Evolutionary conservation across 176 grass and related monocot species (phyloP), one percentile per base, ranked within the genome.

Genomic region (Triticum timopheevii): DNA sequence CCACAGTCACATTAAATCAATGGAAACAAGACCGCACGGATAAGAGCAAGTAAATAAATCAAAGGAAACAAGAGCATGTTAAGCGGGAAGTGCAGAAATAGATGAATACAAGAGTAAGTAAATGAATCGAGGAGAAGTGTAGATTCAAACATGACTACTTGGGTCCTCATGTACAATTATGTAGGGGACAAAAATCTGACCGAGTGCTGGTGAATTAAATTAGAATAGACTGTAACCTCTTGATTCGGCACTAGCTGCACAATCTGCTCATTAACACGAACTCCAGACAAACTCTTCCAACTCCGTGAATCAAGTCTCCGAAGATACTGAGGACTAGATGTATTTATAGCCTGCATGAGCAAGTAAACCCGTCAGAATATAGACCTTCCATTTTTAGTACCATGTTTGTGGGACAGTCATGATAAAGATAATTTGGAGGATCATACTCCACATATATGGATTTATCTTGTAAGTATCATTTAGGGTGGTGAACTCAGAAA

Each of bases 201-300:
- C 1, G 2, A 58, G 2, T 69, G 49, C 22, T 69, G 20, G 8
- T 36, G 70, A 71, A 80, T 62, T 86, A 47, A 82, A 65, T 40
- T 59, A 76, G n/a, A 86, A 10, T 31, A 59, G 9, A 44, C 20
- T 28, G 50, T 13, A 12, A 95, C 90, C 93, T 95, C 85, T 19
- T 87, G 40, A 78, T 95, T 78, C 54, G 86, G 93, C 45, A 95
- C 93, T 82, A 92, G 58, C 78, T 92, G 88, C 80, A 90, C 88
- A 71, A 95, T 95, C 79, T 85, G 63, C 67, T 83, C 81, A 79
- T 95, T 95, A 70, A 87, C 93, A 73, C 80, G 86, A 83, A 95
- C 88, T 78, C 93, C 93, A 84, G 93, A 95, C 30, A 95, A 50
- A 78, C 90, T 95, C 69, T 86, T 92, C 90, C 86, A 87, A 66